phyloP scores from a whole-genome alignment of 371 early-diverging fungal genomes.

The Phascolomyces articulosus region DNA sequence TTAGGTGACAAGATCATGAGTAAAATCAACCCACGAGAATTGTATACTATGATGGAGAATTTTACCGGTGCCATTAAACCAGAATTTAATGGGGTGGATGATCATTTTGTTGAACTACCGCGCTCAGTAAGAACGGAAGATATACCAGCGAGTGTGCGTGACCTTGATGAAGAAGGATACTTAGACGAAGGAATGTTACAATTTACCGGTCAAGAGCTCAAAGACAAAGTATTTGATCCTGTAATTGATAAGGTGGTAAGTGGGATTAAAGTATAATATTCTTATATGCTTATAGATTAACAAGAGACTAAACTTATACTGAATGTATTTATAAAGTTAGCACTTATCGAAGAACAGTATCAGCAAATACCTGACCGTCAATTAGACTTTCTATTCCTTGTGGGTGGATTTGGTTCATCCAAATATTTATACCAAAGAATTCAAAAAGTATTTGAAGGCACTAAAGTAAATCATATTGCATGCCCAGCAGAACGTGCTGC shows the following conservation, averaged over 20 bases:
- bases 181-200: conserved; percentile 56
- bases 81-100: conserved; percentile 56
- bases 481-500: conserved; percentile 46
- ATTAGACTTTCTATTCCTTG: conserved; percentile 41
- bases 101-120: conserved; percentile 54
- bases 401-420: conserved; percentile 56
- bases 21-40: conserved; percentile 39
- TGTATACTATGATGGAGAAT: conserved; percentile 55
- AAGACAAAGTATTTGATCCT: conserved; percentile 58
- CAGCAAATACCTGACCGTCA: conserved; percentile 22
- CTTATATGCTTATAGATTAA: too few relatives aligned
- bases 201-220: conserved; percentile 49
- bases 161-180: conserved; percentile 28
- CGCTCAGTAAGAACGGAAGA: conserved; percentile 43
- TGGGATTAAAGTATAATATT: not conserved
- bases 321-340: conserved; percentile 24
- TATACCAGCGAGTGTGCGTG: conserved; percentile 20
- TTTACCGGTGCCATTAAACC: conserved; percentile 61
- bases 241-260: conserved; percentile 54
- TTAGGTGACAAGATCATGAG: conserved; percentile 45
- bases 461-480: conserved; percentile 32
- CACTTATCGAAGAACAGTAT: conserved; percentile 38
- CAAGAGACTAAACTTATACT: too few relatives aligned
- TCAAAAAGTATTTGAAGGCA: conserved; percentile 25
- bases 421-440: conserved; percentile 46